Conservation (phyloP, 1,139 yeast species). For the Debaryomyces singareniensis region DNA sequence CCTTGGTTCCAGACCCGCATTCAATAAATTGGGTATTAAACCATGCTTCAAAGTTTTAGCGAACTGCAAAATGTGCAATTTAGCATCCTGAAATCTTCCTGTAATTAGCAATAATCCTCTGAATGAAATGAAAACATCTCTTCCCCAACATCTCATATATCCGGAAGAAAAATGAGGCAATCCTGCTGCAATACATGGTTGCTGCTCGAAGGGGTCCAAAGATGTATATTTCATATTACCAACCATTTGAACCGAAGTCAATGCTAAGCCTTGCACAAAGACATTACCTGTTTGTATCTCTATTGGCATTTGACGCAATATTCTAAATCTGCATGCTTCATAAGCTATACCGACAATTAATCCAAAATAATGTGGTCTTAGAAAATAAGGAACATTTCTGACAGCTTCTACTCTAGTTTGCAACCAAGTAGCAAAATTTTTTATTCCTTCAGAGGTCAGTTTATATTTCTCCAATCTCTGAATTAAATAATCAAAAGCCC, state of each 20-base stretch:
- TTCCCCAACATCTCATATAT: conserved; percentile 97
- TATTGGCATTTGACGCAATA: conserved; percentile 50
- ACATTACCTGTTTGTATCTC: conserved; percentile 56
- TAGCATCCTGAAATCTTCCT: conserved; percentile 76
- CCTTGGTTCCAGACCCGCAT: conserved; percentile 89
- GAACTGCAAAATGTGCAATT: conserved; percentile 73
- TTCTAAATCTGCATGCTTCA: conserved; percentile 68
- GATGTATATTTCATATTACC: conserved; percentile 74
- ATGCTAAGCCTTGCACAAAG: conserved; percentile 72
- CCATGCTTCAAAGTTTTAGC: conserved; percentile 94
- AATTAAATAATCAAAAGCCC: conserved; percentile 83
- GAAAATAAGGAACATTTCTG: conserved; percentile 63
- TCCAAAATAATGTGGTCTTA: conserved; percentile 84
- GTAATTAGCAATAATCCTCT: conserved; percentile 78
- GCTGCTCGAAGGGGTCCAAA: conserved; percentile 53
- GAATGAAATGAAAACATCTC: conserved; percentile 86
- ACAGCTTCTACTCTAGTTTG: conserved; percentile 58
- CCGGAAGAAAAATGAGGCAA: conserved; percentile 87
- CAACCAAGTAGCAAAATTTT: conserved; percentile 63
- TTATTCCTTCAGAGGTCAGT: conserved; percentile 37
- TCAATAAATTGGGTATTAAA: conserved; percentile 84
- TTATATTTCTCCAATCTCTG: conserved; percentile 56
- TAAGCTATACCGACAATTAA: conserved; percentile 74
- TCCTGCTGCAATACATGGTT: conserved; percentile 90
- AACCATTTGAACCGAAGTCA: conserved; percentile 85